phyloP scores from a whole-genome alignment of 306 rosid species.

The Oemleria cerasiformis region DNA sequence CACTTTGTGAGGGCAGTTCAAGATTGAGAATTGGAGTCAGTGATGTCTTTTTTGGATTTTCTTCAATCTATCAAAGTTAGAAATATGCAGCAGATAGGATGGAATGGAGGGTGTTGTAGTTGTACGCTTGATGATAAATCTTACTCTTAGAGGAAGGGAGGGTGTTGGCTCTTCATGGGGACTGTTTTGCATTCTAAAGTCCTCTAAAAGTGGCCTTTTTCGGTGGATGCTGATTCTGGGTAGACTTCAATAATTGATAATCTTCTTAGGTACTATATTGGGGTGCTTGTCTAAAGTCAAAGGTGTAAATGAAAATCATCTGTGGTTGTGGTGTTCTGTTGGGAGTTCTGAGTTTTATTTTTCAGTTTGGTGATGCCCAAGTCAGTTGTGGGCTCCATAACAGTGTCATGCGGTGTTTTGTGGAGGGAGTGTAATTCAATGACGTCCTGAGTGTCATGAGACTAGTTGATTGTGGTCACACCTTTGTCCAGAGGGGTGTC shows the following conservation, averaged over 20 bases:
- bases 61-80: neutral
- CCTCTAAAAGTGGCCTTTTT: neutral
- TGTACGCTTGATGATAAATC: neutral
- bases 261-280: neutral
- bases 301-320: neutral
- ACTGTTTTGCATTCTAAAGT: neutral
- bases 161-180: neutral
- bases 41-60: neutral
- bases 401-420: neutral
- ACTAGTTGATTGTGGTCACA: neutral
- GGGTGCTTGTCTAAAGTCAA: neutral
- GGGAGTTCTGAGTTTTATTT: neutral
- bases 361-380: neutral
- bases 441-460: neutral
- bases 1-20: neutral
- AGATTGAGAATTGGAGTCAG: neutral
- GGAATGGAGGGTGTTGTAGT: neutral
- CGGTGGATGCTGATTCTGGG: neutral
- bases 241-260: neutral
- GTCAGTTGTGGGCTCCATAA: neutral
- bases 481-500: neutral
- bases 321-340: neutral
- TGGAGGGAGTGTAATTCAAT: neutral
- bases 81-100: neutral
- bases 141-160: neutral